phyloP scores from a whole-genome alignment of 176 grass and related monocot species.

The Carex myosuroides region DNA sequence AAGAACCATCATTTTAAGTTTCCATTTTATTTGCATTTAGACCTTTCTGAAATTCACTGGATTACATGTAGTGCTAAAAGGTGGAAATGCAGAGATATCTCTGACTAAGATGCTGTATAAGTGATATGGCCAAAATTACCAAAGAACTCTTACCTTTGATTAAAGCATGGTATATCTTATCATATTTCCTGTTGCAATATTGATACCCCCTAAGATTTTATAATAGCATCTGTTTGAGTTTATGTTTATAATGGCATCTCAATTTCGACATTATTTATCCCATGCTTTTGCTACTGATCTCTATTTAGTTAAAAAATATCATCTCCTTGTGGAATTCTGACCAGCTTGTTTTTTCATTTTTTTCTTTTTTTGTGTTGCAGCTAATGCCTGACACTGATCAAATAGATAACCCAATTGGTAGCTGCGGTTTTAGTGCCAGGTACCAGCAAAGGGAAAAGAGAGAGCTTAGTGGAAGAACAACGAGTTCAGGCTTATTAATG shows the following conservation, averaged over 20 bases:
- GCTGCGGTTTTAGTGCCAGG: constrained; percentile 59
- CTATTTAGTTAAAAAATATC: neutral
- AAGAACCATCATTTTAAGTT: neutral
- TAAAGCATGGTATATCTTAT: neutral
- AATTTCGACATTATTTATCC: neutral
- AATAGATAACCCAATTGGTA: constrained; percentile 36
- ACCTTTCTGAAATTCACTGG: neutral
- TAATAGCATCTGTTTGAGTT: neutral
- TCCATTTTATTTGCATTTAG: neutral
- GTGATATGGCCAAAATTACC: neutral
- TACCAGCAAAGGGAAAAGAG: constrained; percentile 29
- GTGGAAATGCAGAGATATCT: neutral
- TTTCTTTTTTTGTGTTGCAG: neutral
- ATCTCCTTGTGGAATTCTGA: neutral
- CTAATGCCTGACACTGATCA: constrained; percentile 33
- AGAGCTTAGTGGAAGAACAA: neutral
- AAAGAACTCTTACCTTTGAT: neutral
- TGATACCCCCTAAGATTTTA: neutral
- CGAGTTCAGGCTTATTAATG: neutral
- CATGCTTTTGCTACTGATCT: neutral
- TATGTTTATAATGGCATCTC: neutral
- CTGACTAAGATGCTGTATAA: neutral
- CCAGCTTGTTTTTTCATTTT: neutral
- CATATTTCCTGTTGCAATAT: neutral
- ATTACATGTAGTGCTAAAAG: neutral